phyloP scores from a whole-genome alignment of 345 rosid genomes.

The Heritiera fomes region DNA sequence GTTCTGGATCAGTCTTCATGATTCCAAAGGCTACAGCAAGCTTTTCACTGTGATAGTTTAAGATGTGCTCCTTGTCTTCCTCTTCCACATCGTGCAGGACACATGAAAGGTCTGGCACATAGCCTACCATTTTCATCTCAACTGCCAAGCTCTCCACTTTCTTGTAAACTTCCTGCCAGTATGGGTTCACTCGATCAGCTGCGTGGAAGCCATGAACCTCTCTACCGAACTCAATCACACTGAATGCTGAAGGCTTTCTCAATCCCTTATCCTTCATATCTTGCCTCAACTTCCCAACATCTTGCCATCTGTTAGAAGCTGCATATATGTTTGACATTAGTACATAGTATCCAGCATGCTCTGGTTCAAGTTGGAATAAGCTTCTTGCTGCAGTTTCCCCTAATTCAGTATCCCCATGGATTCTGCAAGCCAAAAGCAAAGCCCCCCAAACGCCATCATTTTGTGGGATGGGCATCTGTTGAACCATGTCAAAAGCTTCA shows the following conservation, averaged over 20 bases:
- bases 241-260: slow-evolving; percentile 59
- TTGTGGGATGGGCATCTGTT: slow-evolving; percentile 51
- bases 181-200: slow-evolving; percentile 46
- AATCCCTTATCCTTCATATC: slow-evolving; percentile 50
- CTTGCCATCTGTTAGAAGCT: slow-evolving; percentile 56
- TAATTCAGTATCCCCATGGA: slow-evolving; percentile 46
- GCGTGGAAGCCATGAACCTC: slow-evolving; percentile 51
- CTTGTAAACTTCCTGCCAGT: slow-evolving; percentile 36
- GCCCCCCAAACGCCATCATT: slow-evolving; percentile 61
- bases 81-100: slow-evolving; percentile 58
- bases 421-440: slow-evolving; percentile 60
- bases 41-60: slow-evolving; percentile 61
- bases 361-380: slow-evolving; percentile 48
- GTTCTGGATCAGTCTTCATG: slow-evolving; percentile 33
- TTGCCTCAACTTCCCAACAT: slow-evolving; percentile 49
- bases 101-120: slow-evolving; percentile 48
- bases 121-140: slow-evolving; percentile 51
- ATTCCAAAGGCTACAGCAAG: slow-evolving; percentile 55
- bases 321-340: slow-evolving; percentile 61
- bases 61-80: slow-evolving; percentile 53
- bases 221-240: slow-evolving; percentile 44
- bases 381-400: slow-evolving; percentile 50
- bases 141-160: slow-evolving; percentile 38
- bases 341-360: slow-evolving; percentile 56
- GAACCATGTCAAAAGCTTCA: slow-evolving; percentile 50